phyloP scores from a whole-genome alignment of 2,329 filamentous ascomycete species.

The Xylaria hypoxylon region DNA sequence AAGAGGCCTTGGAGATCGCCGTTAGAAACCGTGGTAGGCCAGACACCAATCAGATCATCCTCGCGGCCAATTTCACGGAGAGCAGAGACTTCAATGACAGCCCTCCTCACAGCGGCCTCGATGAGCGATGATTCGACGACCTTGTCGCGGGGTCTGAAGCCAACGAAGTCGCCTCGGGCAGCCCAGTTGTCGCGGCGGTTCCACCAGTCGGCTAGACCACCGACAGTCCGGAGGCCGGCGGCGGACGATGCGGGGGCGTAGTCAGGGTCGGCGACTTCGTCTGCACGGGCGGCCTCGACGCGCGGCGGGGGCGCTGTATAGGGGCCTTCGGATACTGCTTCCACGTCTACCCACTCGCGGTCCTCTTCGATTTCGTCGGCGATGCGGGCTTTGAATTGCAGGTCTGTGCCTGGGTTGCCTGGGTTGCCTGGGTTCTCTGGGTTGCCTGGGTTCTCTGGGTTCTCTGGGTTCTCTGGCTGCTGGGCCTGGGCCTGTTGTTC shows the following conservation, averaged over 20 bases:
- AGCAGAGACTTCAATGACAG: slow-evolving; percentile 64
- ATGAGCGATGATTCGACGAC: slow-evolving; percentile 59
- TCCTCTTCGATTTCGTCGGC: slow-evolving; percentile 2
- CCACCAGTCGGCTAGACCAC: slow-evolving; percentile 65
- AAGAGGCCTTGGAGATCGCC: slow-evolving; percentile 53
- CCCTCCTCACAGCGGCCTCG: slow-evolving; percentile 62
- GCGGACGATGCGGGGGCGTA: slow-evolving; percentile 63
- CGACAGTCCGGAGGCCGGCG: slow-evolving; percentile 61
- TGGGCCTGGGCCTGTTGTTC: slow-evolving; percentile 1
- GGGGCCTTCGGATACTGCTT: not conserved
- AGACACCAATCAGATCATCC: slow-evolving; percentile 40
- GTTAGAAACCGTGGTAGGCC: slow-evolving; percentile 47
- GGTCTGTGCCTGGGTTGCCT: too few relatives aligned
- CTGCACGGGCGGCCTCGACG: slow-evolving; percentile 46
- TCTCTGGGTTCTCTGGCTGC: too few relatives aligned
- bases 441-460: too few relatives aligned
- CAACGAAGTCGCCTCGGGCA: slow-evolving; percentile 57
- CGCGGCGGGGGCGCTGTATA: slow-evolving; percentile 43
- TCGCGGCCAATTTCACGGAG: slow-evolving; percentile 53
- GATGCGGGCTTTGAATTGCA: not conserved
- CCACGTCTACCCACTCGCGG: not conserved
- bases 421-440: too few relatives aligned
- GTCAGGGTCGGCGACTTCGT: slow-evolving; percentile 50
- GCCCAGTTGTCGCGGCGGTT: slow-evolving; percentile 65
- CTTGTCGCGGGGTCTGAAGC: slow-evolving; percentile 57